Conservation (phyloP, 768 basidiomycete genomes). For the Trametes meyenii region DNA sequence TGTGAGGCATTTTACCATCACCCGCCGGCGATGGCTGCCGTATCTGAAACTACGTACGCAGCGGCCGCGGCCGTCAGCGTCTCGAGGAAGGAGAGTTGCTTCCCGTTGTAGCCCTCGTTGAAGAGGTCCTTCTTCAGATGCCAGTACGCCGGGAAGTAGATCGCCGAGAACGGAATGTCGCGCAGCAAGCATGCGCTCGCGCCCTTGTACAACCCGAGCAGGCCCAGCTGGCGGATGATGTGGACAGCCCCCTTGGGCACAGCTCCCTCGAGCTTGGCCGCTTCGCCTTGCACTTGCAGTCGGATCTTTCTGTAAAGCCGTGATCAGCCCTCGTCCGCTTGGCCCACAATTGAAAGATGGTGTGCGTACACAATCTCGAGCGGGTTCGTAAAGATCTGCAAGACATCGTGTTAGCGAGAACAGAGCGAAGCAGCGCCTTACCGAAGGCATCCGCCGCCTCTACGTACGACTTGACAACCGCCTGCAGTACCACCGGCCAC, state of each 20-base stretch:
- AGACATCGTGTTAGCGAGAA: slow-evolving; percentile 10
- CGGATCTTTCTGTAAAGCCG: slow-evolving; percentile 75
- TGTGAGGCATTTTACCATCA: slow-evolving; percentile 17
- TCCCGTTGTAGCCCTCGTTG: slow-evolving; percentile 94
- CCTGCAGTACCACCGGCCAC: slow-evolving; percentile 92
- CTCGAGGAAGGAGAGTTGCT: slow-evolving; percentile 88
- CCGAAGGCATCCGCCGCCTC: not conserved
- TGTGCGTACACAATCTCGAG: slow-evolving; percentile 86
- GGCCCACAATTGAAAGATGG: not conserved
- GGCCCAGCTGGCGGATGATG: slow-evolving; percentile 89
- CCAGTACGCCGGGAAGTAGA: slow-evolving; percentile 87
- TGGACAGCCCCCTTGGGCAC: slow-evolving; percentile 85
- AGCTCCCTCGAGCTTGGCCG: slow-evolving; percentile 82
- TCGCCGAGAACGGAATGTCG: slow-evolving; percentile 96
- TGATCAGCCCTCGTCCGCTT: slow-evolving; percentile 15
- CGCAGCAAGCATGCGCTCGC: slow-evolving; percentile 91
- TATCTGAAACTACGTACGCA: slow-evolving; percentile 57
- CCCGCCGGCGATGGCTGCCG: slow-evolving; percentile 4
- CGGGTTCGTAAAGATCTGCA: slow-evolving; percentile 94
- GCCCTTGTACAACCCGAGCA: slow-evolving; percentile 92
- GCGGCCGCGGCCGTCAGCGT: slow-evolving; percentile 81
- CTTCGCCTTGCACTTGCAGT: slow-evolving; percentile 93
- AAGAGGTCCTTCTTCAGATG: slow-evolving; percentile 94
- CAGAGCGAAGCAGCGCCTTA: slow-evolving; percentile 1
- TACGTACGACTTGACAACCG: slow-evolving; percentile 94